These are phyloP conservation scores for Akebia trifoliata DNA, from an alignment of 164 flowering plant species.

Conservation along the genomic window DNA sequence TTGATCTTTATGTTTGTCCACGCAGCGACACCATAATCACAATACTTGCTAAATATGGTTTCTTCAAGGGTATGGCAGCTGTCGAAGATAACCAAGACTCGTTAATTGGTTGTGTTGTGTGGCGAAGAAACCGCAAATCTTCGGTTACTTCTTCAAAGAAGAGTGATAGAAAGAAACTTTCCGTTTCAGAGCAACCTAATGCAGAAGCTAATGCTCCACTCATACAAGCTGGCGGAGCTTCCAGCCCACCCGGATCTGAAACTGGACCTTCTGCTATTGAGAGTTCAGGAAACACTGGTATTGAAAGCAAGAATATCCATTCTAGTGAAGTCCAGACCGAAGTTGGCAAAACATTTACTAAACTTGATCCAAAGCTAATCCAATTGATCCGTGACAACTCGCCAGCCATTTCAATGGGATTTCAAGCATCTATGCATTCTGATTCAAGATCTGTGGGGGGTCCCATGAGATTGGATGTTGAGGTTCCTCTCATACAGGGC, in stretches of 20 bases:
- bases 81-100: conserved; percentile 39
- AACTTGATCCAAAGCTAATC: conserved; percentile 1
- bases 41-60: conserved; percentile 58
- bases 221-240: conserved; percentile 11
- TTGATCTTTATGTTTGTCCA: conserved; percentile 55
- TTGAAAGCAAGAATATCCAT: conserved; percentile 12
- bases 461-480: not conserved
- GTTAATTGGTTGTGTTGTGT: conserved; percentile 55
- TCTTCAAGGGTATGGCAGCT: conserved; percentile 53
- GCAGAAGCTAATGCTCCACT: conserved; percentile 6
- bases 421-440: conserved; percentile 5
- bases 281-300: conserved; percentile 3
- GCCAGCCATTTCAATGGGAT: conserved; percentile 10
- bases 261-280: conserved; percentile 2
- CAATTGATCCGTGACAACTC: conserved; percentile 5
- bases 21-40: conserved; percentile 46
- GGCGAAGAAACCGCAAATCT: conserved; percentile 37
- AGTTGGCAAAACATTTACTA: conserved; percentile 5
- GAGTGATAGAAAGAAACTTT: conserved; percentile 16
- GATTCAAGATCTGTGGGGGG: conserved; percentile 2
- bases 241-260: conserved; percentile 8
- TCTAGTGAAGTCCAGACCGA: conserved; percentile 5
- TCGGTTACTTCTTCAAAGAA: conserved; percentile 20
- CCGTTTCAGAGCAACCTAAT: conserved; percentile 14
- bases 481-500: not conserved